Percentiles rank a stretch among this genome's conserved stretches.
Conservation (phyloP, 768 basidiomycete species). For the Cytidiella melzeri region DNA sequence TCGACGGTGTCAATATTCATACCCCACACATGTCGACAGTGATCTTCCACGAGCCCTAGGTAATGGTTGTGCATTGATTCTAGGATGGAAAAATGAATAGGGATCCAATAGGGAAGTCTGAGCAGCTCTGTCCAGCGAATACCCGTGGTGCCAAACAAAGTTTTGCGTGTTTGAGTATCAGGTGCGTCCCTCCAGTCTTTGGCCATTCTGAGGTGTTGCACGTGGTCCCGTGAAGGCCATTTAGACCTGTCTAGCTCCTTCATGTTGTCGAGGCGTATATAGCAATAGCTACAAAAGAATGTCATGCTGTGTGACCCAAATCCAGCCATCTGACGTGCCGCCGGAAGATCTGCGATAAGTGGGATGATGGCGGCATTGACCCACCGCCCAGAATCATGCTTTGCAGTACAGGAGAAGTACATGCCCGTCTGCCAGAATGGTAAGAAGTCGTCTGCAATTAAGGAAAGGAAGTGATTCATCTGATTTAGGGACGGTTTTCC, state of each 20-base stretch:
- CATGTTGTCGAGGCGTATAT: conserved; percentile 20
- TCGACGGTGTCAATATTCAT: conserved; percentile 18
- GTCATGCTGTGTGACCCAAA: conserved; percentile 17
- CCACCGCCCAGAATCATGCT: conserved; percentile 20
- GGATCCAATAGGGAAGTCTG: conserved; percentile 35
- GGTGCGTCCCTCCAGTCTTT: conserved; percentile 15
- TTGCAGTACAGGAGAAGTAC: conserved; percentile 20
- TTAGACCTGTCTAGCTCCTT: conserved; percentile 19
- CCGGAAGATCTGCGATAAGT: conserved; percentile 32
- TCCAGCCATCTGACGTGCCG: conserved; percentile 26
- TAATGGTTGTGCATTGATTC: conserved; percentile 38
- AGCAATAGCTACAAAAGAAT: conserved; percentile 27
- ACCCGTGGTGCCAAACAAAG: conserved; percentile 17
- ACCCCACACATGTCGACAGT: conserved; percentile 23
- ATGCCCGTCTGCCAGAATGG: conserved; percentile 30
- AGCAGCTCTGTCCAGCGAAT: conserved; percentile 26
- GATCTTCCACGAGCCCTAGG: conserved; percentile 28
- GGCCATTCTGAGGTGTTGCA: conserved; percentile 16
- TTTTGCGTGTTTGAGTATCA: conserved; percentile 1
- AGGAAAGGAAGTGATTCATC: conserved; percentile 33
- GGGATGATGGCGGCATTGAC: conserved; percentile 26
- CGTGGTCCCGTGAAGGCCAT: conserved; percentile 23
- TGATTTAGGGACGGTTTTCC: conserved; percentile 29
- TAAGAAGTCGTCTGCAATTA: conserved; percentile 32
- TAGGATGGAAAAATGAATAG: conserved; percentile 23